phyloP scores from a whole-genome alignment of 768 basidiomycete genomes.

The Rhodocollybia butyracea region DNA sequence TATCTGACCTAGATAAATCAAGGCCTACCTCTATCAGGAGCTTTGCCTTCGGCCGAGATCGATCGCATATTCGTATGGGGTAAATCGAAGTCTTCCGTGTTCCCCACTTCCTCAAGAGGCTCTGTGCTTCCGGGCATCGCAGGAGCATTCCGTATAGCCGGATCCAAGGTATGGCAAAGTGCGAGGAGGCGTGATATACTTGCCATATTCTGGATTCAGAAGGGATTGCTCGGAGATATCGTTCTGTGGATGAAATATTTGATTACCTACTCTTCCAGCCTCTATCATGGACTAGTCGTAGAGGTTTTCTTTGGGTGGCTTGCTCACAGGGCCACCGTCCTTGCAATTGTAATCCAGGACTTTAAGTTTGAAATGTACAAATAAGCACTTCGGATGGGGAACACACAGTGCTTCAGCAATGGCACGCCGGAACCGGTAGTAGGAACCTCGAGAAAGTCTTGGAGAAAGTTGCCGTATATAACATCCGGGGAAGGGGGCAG shows the following conservation, averaged over 20 bases:
- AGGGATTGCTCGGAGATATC: slow-evolving; percentile 43
- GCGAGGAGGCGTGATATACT: slow-evolving; percentile 47
- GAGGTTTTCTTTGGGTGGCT: too few relatives aligned
- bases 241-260: background rate
- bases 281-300: too few relatives aligned
- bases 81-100: slow-evolving; percentile 50
- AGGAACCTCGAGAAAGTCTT: too few relatives aligned
- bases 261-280: too few relatives aligned
- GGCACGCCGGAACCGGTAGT: too few relatives aligned
- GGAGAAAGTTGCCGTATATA: too few relatives aligned
- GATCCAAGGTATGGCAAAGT: slow-evolving; percentile 63
- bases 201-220: slow-evolving; percentile 68
- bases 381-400: too few relatives aligned
- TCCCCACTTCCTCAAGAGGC: slow-evolving; percentile 56
- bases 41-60: slow-evolving; percentile 55
- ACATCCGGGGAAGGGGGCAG: too few relatives aligned
- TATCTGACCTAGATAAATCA: slow-evolving; percentile 59
- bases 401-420: too few relatives aligned
- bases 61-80: slow-evolving; percentile 54
- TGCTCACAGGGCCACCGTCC: too few relatives aligned
- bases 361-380: too few relatives aligned
- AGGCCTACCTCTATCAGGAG: slow-evolving; percentile 62
- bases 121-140: slow-evolving; percentile 55
- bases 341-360: too few relatives aligned
- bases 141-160: slow-evolving; percentile 47